phyloP scores from a whole-genome alignment of 2,329 filamentous ascomycete genomes.

The Pleomassaria siparia region DNA sequence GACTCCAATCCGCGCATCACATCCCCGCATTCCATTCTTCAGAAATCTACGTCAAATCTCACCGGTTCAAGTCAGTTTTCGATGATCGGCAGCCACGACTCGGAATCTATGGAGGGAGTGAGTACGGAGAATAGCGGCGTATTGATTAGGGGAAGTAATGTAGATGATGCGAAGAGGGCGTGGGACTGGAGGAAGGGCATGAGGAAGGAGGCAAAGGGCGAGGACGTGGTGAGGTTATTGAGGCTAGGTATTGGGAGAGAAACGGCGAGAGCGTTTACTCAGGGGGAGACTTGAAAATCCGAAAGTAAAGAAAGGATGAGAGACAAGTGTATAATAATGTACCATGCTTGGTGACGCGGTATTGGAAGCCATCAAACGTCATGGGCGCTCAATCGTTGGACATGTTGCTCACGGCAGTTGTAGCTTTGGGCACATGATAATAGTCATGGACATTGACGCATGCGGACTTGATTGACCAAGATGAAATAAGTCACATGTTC shows the following conservation, averaged over 20 bases:
- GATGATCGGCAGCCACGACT: slow-evolving; percentile 72
- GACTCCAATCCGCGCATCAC: slow-evolving; percentile 31
- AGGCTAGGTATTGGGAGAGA: slow-evolving; percentile 75
- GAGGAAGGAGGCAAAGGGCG: slow-evolving; percentile 59
- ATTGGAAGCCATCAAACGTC: not conserved
- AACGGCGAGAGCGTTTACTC: slow-evolving; percentile 68
- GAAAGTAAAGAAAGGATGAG: not conserved
- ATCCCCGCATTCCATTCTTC: slow-evolving; percentile 48
- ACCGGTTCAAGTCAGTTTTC: slow-evolving; percentile 63
- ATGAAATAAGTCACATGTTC: too few relatives aligned
- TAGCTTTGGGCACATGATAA: not conserved
- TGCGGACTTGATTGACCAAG: too few relatives aligned
- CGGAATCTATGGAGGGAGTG: slow-evolving; percentile 51
- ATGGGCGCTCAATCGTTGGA: not conserved
- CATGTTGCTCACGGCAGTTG: not conserved
- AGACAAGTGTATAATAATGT: not conserved
- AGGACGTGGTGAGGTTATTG: slow-evolving; percentile 72
- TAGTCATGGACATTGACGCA: too few relatives aligned
- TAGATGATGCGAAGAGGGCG: slow-evolving; percentile 55
- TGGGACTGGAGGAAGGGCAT: slow-evolving; percentile 73
- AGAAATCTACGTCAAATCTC: slow-evolving; percentile 57
- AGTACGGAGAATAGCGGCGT: slow-evolving; percentile 52
- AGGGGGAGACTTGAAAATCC: slow-evolving; percentile 56
- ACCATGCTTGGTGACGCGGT: not conserved
- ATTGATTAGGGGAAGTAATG: slow-evolving; percentile 37